Conservation (phyloP, 2,329 filamentous ascomycete genomes). For the Colletotrichum orchidophilum region DNA sequence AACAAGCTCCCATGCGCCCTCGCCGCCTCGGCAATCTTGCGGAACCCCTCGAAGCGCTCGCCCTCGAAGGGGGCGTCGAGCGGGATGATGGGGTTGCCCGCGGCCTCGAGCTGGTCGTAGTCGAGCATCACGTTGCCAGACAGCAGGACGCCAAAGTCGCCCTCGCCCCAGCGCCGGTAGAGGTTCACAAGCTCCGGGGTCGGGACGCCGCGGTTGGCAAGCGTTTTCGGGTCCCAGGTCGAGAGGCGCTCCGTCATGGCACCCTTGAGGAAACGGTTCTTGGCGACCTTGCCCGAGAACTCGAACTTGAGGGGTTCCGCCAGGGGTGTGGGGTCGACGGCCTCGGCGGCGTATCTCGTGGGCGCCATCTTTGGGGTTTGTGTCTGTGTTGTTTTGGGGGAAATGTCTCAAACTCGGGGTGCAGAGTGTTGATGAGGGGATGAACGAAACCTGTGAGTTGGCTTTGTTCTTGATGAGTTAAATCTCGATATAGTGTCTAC, state of each 20-base stretch:
- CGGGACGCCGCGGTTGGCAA: conserved; percentile 58
- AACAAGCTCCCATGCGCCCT: conserved; percentile 65
- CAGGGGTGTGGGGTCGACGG: conserved; percentile 39
- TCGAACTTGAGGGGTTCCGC: conserved; percentile 57
- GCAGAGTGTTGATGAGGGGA: background rate
- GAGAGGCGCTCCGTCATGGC: conserved; percentile 74
- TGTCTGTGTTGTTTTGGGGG: background rate
- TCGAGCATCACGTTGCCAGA: conserved; percentile 71
- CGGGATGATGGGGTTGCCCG: conserved; percentile 66
- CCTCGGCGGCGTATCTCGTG: conserved; percentile 11
- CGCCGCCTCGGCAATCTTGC: conserved; percentile 50
- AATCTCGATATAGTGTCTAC: too few species aligned
- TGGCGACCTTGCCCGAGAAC: conserved; percentile 64
- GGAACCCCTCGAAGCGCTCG: conserved; percentile 67
- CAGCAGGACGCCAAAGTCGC: conserved; percentile 60
- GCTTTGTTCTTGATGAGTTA: background rate
- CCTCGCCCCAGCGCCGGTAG: conserved; percentile 67
- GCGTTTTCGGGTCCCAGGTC: conserved; percentile 64
- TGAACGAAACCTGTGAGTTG: background rate
- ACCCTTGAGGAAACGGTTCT: conserved; percentile 72
- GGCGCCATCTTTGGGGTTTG: conserved; percentile 1
- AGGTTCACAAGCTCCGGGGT: conserved; percentile 56
- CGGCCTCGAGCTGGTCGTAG: conserved; percentile 63
- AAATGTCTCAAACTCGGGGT: background rate
- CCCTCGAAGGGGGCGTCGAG: conserved; percentile 59